phyloP scores from a whole-genome alignment of 768 basidiomycete species.

The Pleurotus tuoliensis region DNA sequence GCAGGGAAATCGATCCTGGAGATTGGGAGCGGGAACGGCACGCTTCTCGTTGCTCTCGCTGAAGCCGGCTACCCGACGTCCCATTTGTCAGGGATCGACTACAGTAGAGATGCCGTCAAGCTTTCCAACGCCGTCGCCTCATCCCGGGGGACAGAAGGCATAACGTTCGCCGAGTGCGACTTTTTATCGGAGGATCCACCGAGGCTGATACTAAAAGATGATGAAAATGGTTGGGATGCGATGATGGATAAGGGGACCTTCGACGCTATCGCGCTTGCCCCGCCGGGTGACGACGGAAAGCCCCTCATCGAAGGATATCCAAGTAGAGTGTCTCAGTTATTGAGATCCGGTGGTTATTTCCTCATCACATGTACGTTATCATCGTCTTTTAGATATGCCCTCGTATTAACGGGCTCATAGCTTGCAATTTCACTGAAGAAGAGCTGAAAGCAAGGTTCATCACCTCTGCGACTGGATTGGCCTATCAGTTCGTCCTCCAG shows the following conservation, averaged over 20 bases:
- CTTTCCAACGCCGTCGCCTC: conserved; percentile 57
- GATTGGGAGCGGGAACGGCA: conserved; percentile 79
- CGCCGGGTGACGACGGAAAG: conserved; percentile 49
- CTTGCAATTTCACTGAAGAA: conserved; percentile 83
- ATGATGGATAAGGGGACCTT: conserved; percentile 87
- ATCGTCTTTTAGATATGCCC: not conserved
- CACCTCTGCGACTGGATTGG: conserved; percentile 41
- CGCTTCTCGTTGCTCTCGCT: conserved; percentile 64
- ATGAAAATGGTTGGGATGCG: conserved; percentile 58
- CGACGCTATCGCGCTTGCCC: conserved; percentile 76
- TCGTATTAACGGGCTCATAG: conserved; percentile 24
- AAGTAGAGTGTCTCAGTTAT: conserved; percentile 43
- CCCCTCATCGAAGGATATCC: conserved; percentile 62
- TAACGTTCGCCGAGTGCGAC: conserved; percentile 60
- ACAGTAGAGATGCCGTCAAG: conserved; percentile 66
- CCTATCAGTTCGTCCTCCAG: conserved; percentile 55
- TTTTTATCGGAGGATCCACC: conserved; percentile 57
- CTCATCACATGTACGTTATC: conserved; percentile 73
- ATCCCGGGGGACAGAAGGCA: conserved; percentile 32
- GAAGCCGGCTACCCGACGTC: conserved; percentile 60
- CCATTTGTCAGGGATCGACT: conserved; percentile 66
- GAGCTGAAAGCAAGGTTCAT: conserved; percentile 60
- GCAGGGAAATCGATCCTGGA: conserved; percentile 58
- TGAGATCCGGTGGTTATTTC: conserved; percentile 67
- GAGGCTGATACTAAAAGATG: conserved; percentile 18